Evolutionary conservation across 2,329 filamentous ascomycete genomes (phyloP).

Genomic region (Fusarium penzigii): DNA sequence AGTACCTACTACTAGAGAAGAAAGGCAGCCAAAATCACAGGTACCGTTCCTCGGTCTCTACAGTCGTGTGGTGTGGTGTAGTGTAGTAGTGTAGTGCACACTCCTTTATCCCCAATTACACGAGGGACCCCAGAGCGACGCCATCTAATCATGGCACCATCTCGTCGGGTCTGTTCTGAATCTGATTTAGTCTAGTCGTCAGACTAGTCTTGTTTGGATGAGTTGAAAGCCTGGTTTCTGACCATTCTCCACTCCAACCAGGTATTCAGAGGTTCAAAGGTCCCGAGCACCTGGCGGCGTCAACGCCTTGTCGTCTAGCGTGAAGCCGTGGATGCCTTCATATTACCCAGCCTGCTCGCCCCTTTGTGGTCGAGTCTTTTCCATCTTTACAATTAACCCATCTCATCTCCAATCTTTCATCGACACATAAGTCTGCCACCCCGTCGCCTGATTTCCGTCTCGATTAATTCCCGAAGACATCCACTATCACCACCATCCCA

Average conservation of each 20-base stretch:
- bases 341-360: slow-evolving; percentile 26
- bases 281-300: slow-evolving; percentile 28
- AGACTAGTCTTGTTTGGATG: no score
- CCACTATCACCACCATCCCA: slow-evolving; percentile 1
- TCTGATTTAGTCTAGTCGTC: no score
- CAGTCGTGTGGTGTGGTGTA: no score
- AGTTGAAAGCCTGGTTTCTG: not conserved
- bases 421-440: not conserved
- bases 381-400: slow-evolving; percentile 4
- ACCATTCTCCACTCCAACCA: slow-evolving; percentile 19
- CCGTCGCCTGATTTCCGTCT: not conserved
- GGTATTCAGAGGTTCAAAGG: no score
- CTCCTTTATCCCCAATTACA: no score
- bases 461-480: not conserved
- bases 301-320: slow-evolving; percentile 29
- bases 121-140: no score
- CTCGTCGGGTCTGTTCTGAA: no score
- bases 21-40: no score
- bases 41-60: no score
- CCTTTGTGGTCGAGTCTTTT: slow-evolving; percentile 13
- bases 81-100: no score
- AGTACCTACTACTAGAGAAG: no score
- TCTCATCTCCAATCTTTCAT: slow-evolving; percentile 5
- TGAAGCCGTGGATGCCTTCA: slow-evolving; percentile 32
- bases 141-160: no score